phyloP scores from a whole-genome alignment of 768 basidiomycete genomes.

The Leccinum longicurvipes region DNA sequence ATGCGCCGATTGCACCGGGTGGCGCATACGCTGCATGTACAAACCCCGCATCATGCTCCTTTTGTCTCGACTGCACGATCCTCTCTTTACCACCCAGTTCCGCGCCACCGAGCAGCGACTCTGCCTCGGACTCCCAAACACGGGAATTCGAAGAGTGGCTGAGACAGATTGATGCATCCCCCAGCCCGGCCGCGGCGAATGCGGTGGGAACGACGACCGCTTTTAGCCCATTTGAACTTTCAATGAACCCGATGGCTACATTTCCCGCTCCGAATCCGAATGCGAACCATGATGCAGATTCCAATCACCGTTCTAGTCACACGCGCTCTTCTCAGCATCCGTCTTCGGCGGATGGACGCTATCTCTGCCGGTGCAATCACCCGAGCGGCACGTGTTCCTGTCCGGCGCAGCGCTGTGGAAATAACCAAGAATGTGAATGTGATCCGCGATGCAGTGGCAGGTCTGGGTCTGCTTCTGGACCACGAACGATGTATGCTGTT shows the following conservation, averaged over 20 bases:
- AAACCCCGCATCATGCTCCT: slow-evolving; percentile 37
- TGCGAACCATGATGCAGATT: slow-evolving; percentile 1
- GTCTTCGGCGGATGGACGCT: slow-evolving; percentile 25
- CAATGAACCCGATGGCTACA: slow-evolving; percentile 17
- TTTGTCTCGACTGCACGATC: slow-evolving; percentile 65
- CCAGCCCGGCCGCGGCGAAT: slow-evolving; percentile 9
- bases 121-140: slow-evolving; percentile 42
- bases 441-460: slow-evolving; percentile 20
- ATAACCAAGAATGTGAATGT: slow-evolving; percentile 31
- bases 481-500: slow-evolving; percentile 28
- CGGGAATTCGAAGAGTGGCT: slow-evolving; percentile 64
- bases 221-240: slow-evolving; percentile 31
- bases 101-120: slow-evolving; percentile 39
- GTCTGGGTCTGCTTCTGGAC: slow-evolving; percentile 5
- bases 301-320: slow-evolving; percentile 10
- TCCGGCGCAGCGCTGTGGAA: slow-evolving; percentile 29
- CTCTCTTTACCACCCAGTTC: slow-evolving; percentile 44
- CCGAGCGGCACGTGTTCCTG: slow-evolving; percentile 32
- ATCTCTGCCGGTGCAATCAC: slow-evolving; percentile 35
- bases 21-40: slow-evolving; percentile 36
- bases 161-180: slow-evolving; percentile 40
- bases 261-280: slow-evolving; percentile 13
- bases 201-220: slow-evolving; percentile 18
- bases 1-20: slow-evolving; percentile 34
- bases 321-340: slow-evolving; percentile 16